A percentile compares a stretch with the other conserved stretches of the same genome.
phyloP scores from a whole-genome alignment of 2,329 filamentous ascomycete species.

The Verticillium dahliae region DNA sequence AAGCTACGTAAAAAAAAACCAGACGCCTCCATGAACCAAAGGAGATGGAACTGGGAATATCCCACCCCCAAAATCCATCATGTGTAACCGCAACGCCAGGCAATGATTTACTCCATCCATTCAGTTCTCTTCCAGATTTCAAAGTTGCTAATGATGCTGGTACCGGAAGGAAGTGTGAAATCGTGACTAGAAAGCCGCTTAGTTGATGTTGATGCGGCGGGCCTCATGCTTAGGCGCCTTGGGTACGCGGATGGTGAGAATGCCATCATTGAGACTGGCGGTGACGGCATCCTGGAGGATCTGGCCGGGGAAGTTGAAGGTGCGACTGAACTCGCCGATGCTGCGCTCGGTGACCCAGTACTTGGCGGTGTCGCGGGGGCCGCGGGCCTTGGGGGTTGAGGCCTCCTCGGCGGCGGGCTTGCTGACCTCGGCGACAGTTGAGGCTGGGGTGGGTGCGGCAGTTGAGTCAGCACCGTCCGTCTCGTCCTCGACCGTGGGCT shows the following conservation, averaged over 20 bases:
- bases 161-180: background rate
- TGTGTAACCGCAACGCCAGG: background rate
- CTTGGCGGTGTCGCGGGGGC: conserved; percentile 38
- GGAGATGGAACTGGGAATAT: background rate
- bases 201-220: conserved; percentile 49
- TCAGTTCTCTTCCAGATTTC: background rate
- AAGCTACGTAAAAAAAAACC: background rate
- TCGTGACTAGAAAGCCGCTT: conserved; percentile 13
- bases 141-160: background rate
- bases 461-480: conserved; percentile 17
- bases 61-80: background rate
- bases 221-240: conserved; percentile 56
- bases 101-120: background rate
- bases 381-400: conserved; percentile 7
- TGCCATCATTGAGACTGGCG: conserved; percentile 58
- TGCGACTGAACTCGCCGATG: conserved; percentile 61
- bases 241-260: conserved; percentile 58
- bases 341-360: conserved; percentile 68
- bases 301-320: conserved; percentile 59
- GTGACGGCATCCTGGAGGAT: conserved; percentile 57
- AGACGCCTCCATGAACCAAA: background rate
- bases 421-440: conserved; percentile 24
- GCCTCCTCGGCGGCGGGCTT: conserved; percentile 18
- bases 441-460: conserved; percentile 3
- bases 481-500: conserved; percentile 63